Evolutionary conservation across 2,329 filamentous ascomycete species (phyloP).

Genomic region (Hymenoscyphus albidus): DNA sequence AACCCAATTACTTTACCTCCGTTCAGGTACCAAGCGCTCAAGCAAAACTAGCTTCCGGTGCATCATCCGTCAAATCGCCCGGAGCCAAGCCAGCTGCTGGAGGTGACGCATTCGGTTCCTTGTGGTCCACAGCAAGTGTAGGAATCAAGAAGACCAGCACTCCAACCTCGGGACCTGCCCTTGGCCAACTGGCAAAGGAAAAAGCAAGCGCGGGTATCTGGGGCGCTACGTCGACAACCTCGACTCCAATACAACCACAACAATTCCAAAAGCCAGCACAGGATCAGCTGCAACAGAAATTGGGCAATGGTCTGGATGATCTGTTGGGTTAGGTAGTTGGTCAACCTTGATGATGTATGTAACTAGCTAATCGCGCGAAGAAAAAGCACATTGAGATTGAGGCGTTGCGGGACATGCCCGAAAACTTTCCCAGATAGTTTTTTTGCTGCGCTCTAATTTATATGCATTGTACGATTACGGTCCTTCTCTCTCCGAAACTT

Average conservation of each 20-base stretch:
- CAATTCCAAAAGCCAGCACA: slow-evolving; percentile 22
- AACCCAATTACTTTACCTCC: slow-evolving; percentile 94
- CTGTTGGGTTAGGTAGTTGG: slow-evolving; percentile 39
- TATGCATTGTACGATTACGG: slow-evolving; percentile 1
- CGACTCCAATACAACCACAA: slow-evolving; percentile 20
- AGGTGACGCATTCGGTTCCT: slow-evolving; percentile 82
- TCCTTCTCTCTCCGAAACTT: too few species aligned
- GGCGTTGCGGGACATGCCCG: not conserved
- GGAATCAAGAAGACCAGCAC: slow-evolving; percentile 71
- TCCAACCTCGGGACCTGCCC: slow-evolving; percentile 65
- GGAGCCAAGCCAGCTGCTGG: slow-evolving; percentile 53
- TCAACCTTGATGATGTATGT: not conserved
- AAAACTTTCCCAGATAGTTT: not conserved
- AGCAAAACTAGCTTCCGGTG: slow-evolving; percentile 30
- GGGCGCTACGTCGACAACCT: slow-evolving; percentile 60
- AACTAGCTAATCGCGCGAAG: not conserved
- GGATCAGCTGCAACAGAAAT: slow-evolving; percentile 36
- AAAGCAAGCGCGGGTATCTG: slow-evolving; percentile 94
- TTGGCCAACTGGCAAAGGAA: slow-evolving; percentile 96
- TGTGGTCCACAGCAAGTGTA: slow-evolving; percentile 69
- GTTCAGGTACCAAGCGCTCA: slow-evolving; percentile 50
- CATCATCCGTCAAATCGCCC: slow-evolving; percentile 45
- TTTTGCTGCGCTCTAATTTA: not conserved
- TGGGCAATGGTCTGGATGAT: slow-evolving; percentile 41
- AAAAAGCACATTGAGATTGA: not conserved